A percentile compares a stretch with the other conserved stretches of the same genome.
Evolutionary conservation across 805 yeast genomes (phyloP).

Genomic region (Wickerhamiella qilinensis): DNA sequence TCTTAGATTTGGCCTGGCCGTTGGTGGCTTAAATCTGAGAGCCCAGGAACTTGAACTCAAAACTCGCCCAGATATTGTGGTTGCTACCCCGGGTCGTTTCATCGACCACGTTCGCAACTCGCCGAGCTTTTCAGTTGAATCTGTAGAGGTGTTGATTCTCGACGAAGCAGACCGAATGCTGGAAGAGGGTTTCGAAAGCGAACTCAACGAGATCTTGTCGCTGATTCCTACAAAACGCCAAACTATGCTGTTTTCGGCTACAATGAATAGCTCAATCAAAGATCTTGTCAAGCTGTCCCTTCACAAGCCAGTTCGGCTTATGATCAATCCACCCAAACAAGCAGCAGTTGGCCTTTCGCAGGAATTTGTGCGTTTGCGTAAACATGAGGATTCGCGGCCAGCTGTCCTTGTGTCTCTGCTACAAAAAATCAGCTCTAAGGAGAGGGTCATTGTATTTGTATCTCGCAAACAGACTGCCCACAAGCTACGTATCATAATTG

Average conservation of each 20-base stretch:
- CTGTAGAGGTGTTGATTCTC: slow-evolving; percentile 78
- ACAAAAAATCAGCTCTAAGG: slow-evolving; percentile 49
- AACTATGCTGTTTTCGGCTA: slow-evolving; percentile 88
- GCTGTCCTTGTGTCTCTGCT: slow-evolving; percentile 64
- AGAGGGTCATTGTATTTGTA: slow-evolving; percentile 77
- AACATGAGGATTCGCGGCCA: slow-evolving; percentile 60
- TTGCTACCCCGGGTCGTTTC: slow-evolving; percentile 98
- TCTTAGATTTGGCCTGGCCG: slow-evolving; percentile 83
- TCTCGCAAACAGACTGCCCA: slow-evolving; percentile 87
- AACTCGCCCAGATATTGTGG: slow-evolving; percentile 84
- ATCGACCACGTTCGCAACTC: slow-evolving; percentile 95
- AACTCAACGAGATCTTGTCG: slow-evolving; percentile 75
- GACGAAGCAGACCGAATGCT: slow-evolving; percentile 99
- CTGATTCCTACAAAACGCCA: slow-evolving; percentile 84
- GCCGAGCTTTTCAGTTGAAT: slow-evolving; percentile 77
- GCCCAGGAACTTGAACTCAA: slow-evolving; percentile 92
- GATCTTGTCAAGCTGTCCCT: slow-evolving; percentile 75
- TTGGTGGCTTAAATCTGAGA: slow-evolving; percentile 91
- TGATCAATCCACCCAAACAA: slow-evolving; percentile 93
- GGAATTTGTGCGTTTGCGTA: slow-evolving; percentile 88
- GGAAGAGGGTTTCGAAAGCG: slow-evolving; percentile 97
- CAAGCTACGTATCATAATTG: slow-evolving; percentile 65
- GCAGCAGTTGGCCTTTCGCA: slow-evolving; percentile 83
- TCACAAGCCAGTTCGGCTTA: slow-evolving; percentile 78
- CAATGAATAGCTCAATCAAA: slow-evolving; percentile 90